Evolutionary conservation across 257 asterid species (phyloP).

Genomic region (Ilex asprella): DNA sequence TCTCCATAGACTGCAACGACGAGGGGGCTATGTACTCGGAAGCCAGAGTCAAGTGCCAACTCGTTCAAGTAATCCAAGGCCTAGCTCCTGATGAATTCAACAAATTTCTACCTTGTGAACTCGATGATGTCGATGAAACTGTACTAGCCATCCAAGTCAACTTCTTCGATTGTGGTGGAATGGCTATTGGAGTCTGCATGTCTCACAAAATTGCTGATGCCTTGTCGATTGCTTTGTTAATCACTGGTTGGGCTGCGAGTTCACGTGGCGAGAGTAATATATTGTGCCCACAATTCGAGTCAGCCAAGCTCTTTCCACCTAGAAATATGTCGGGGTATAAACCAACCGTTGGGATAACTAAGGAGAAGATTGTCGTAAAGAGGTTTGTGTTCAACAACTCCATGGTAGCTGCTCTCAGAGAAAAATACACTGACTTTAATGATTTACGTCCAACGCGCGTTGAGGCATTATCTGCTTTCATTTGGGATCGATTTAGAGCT

Average conservation of each 20-base stretch:
- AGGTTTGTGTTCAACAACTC: slow-evolving; percentile 32
- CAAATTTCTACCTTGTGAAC: not conserved
- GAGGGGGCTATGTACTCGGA: not conserved
- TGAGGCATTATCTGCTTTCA: slow-evolving; percentile 37
- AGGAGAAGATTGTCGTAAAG: slow-evolving; percentile 24
- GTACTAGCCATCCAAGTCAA: not conserved
- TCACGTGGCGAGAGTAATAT: not conserved
- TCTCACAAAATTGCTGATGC: slow-evolving; percentile 1
- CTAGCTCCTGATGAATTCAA: not conserved
- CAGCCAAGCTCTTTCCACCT: slow-evolving; percentile 35
- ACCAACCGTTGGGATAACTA: slow-evolving; percentile 16
- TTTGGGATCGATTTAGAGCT: slow-evolving; percentile 33
- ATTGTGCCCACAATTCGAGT: slow-evolving; percentile 22
- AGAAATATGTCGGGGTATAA: slow-evolving; percentile 20
- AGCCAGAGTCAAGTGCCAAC: not conserved
- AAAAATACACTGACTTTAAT: slow-evolving; percentile 11
- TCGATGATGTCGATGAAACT: not conserved
- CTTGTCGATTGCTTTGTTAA: not conserved
- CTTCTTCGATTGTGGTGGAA: not conserved
- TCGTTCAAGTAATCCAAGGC: not conserved
- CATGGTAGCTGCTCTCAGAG: slow-evolving; percentile 22
- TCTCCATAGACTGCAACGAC: not conserved
- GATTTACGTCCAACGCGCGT: slow-evolving; percentile 24
- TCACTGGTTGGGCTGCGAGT: not conserved
- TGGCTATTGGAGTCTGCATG: not conserved